phyloP scores from a whole-genome alignment of 164 flowering plant genomes.

The Akebia trifoliata region DNA sequence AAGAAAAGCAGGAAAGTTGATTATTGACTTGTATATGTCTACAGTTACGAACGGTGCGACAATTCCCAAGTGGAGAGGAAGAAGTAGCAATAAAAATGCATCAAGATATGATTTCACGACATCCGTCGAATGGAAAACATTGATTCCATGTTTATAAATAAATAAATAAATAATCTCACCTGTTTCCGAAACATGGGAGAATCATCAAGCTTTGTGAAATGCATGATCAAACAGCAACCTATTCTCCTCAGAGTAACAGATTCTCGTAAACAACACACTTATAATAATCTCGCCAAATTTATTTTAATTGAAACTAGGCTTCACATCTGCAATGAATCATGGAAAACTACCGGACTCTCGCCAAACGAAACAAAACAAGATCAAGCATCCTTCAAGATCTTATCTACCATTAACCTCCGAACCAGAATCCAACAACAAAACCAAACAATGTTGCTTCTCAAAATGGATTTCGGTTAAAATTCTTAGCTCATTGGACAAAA shows the following conservation, averaged over 20 bases:
- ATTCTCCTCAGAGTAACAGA: conserved; percentile 10
- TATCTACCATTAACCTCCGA: neutral
- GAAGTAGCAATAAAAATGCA: too few relatives aligned
- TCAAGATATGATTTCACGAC: too few relatives aligned
- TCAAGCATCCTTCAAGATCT: neutral
- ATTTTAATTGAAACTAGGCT: too few relatives aligned
- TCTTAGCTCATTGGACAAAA: too few relatives aligned
- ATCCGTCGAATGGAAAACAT: too few relatives aligned
- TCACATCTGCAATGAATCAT: too few relatives aligned
- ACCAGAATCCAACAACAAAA: neutral
- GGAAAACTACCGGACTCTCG: too few relatives aligned
- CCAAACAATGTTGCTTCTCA: too few relatives aligned
- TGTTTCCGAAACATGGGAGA: conserved; percentile 99
- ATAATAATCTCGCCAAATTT: conserved; percentile 18
- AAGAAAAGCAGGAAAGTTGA: too few relatives aligned
- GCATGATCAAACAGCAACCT: conserved; percentile 44
- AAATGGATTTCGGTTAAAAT: too few relatives aligned
- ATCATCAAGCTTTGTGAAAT: conserved; percentile 91
- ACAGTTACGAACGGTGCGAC: neutral
- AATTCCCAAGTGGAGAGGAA: neutral
- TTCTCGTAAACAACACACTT: conserved; percentile 22
- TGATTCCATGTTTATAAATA: too few relatives aligned
- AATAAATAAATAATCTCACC: conserved; percentile 30
- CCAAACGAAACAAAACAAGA: neutral
- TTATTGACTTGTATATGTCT: neutral